These are phyloP conservation scores for Baudoinia panamericana DNA, from an alignment of 495 filamentous ascomycete genomes.

Conservation along the genomic window DNA sequence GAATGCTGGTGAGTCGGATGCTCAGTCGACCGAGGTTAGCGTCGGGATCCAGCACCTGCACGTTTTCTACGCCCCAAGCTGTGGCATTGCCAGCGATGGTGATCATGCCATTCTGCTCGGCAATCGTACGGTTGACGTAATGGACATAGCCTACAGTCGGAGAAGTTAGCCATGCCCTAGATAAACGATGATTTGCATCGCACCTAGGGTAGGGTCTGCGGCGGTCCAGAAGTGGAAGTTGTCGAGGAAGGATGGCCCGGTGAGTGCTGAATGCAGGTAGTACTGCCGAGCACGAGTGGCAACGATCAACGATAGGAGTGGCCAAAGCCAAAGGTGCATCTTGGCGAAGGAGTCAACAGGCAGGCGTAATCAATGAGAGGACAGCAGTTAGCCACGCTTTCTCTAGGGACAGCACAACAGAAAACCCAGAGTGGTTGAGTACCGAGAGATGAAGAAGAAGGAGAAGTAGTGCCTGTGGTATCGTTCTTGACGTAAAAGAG, in stretches of 20 bases:
- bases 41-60: constrained; percentile 16
- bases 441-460: no score
- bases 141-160: constrained; percentile 27
- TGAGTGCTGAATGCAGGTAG: constrained; percentile 2
- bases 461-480: no score
- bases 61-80: constrained; percentile 27
- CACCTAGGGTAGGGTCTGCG: constrained; percentile 25
- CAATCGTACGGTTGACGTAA: constrained; percentile 21
- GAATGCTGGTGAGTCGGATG: constrained; percentile 23
- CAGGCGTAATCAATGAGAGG: no score
- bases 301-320: no score
- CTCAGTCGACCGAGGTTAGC: constrained; percentile 23
- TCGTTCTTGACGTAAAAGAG: no score
- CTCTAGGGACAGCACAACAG: no score
- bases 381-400: no score
- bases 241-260: constrained; percentile 21
- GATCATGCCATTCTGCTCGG: constrained; percentile 19
- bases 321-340: no score
- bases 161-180: no score
- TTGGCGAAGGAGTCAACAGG: no score
- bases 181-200: no score
- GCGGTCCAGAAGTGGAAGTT: constrained; percentile 25
- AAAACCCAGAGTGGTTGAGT: no score
- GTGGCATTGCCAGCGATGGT: constrained; percentile 14
- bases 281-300: constrained; percentile 4